Base-by-base conservation (phyloP, 208 protist species). In the Trypanosoma caninum region DNA sequence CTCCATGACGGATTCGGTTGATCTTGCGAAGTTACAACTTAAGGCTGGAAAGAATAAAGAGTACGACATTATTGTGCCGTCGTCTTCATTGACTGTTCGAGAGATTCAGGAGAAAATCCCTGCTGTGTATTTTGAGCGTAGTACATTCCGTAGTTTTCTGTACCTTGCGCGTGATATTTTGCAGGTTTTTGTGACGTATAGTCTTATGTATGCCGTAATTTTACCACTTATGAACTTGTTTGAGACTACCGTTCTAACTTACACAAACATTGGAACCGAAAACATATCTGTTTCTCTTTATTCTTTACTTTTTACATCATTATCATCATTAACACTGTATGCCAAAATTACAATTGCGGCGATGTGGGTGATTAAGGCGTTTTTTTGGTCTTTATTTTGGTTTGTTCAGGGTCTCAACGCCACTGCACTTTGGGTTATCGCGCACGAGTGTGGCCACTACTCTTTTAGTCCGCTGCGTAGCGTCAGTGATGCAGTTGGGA, bases 371-470 rank as follows among this genome's bases (percentile, higher is more conserved):
- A 55, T 80, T 22, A 76, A 80, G 50, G 69, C 80, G n/a, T 30
- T 48, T 23, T 41, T 52, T 28, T 96, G 87, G 85, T 74, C 61
- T 33, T 44, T 67, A 25, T 96, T 87, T 52, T 93, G 86, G 82
- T 86, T 91, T 62, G 65, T 91, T 18, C 84, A 95, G 64, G 93
- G 94, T 37, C 61, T 91, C 22, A 91, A 82, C 65, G 65, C 70
- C 47, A 97, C 93, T 2, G 93, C 85, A 9, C 33, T 97, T 1
- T 98, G 95, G 94, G 91, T 98, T 7, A 35, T 98, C 6, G 94
- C 87, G 5, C 96, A 98, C 59, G 96, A 98, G 72, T 98, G 96
- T 66, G 96, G 96, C 25, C 96, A 98, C 66, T 80, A 93, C 40
- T 91, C 79, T 53, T 98, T 98, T 79, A 85, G 78, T 34, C 70